Evolutionary conservation across 176 grass and related monocot species (phyloP).

Genomic region (Rhynchospora breviuscula): DNA sequence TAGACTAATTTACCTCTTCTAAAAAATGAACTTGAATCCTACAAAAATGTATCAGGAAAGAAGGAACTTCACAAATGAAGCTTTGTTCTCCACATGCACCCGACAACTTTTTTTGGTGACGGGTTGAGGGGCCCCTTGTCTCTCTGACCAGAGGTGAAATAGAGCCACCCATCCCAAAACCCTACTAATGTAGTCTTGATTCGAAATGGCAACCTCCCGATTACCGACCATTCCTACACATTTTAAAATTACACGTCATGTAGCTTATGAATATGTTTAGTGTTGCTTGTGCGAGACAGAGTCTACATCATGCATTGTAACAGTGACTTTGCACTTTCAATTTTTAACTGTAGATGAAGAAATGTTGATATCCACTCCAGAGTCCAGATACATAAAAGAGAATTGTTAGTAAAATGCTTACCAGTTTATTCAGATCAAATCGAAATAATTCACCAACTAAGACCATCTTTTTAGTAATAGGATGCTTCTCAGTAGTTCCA

Average conservation of each 20-base stretch:
- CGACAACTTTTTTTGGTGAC: conserved; percentile 77
- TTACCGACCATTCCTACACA: conserved; percentile 78
- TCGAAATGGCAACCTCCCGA: conserved; percentile 80
- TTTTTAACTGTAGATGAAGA: not conserved
- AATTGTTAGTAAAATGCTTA: conserved; percentile 18
- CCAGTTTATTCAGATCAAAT: conserved; percentile 78
- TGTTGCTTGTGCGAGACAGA: not conserved
- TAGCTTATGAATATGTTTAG: not conserved
- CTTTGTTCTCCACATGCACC: conserved; percentile 81
- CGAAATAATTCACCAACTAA: conserved; percentile 88
- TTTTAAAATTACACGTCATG: conserved; percentile 10
- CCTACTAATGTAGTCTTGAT: conserved; percentile 97
- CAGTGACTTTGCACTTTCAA: not conserved
- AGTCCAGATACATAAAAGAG: not conserved
- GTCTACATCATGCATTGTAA: not conserved
- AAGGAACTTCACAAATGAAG: conserved; percentile 41
- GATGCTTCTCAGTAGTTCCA: conserved; percentile 88
- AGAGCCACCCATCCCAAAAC: conserved; percentile 84
- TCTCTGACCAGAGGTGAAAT: conserved; percentile 91
- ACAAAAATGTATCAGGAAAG: conserved; percentile 13
- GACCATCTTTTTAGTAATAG: conserved; percentile 75
- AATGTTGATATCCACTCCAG: not conserved
- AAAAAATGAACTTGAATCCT: not conserved
- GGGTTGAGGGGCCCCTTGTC: conserved; percentile 82
- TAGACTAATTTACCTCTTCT: not conserved